Base-by-base conservation (phyloP, 2,329 filamentous ascomycete species). In the Elsinoe necatrix region DNA sequence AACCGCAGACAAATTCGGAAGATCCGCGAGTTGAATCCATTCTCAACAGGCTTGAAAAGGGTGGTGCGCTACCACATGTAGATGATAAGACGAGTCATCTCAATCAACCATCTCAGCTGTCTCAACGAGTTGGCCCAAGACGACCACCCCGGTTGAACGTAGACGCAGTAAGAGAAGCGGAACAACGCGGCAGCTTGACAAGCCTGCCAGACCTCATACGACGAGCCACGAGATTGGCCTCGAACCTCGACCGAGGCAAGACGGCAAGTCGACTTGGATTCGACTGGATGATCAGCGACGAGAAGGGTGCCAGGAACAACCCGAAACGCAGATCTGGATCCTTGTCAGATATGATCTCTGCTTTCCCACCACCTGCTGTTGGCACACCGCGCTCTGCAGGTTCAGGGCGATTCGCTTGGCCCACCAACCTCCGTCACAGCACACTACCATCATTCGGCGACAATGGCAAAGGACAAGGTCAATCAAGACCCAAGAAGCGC, bases 141-240 rank as follows among this genome's bases (percentile, higher is more conserved):
- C 66, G 75, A 58, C 91, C 92, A 29, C 87, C 89, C 2, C 82
- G 81, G 34, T 74, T 96, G 3, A 84, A 96, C 66, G 85, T 96
- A 21, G 85, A 91, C 66, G 87, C 87, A 3, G 87, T 95, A 2
- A 81, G 83, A 61, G 83, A 86, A 54, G 87, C 88, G 14, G 89
- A 96, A 69, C 82, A 86, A 1, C 82, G 93, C 65, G 91, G 89
- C 3, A 96, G 91, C 68, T 77, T 95, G 61, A 97, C 93, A 1
- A 96, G 91, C 71, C 75, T 98, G 58, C 87, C 91, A 0, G 93
- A 97, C 68, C 75, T 98, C 59, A 97, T 98, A 63, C 80, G 83
- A 65, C 82, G 93, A 63, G 93, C 93, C 9, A 97, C 92, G 0
- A 83, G 83, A 62, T 75, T 97, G 35, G 92, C 91, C 14, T 82